These are phyloP conservation scores for Avicennia marina DNA, from an alignment of 257 asterid species.

Conservation along the genomic window DNA sequence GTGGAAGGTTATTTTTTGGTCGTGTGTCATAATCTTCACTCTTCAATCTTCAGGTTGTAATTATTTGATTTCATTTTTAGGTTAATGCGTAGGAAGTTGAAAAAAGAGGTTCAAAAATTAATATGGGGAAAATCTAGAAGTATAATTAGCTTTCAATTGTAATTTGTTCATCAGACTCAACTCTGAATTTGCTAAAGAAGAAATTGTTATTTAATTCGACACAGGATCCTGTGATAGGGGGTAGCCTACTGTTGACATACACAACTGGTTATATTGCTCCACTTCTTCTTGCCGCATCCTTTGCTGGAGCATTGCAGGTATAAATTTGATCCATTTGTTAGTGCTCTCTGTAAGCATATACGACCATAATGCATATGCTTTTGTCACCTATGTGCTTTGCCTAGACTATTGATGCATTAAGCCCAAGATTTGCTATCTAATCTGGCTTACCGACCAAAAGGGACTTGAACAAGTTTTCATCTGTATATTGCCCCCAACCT, in stretches of 20 bases:
- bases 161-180: too few species aligned
- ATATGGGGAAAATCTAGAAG: not conserved
- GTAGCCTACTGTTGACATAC: slow-evolving; percentile 83
- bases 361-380: not conserved
- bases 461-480: too few species aligned
- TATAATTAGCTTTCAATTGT: too few species aligned
- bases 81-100: not conserved
- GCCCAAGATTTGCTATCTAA: too few species aligned
- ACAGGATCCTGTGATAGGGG: slow-evolving; percentile 85
- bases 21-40: not conserved
- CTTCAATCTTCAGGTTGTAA: too few species aligned
- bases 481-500: too few species aligned
- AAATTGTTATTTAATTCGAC: slow-evolving; percentile 1
- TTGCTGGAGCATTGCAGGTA: slow-evolving; percentile 98
- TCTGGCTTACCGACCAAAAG: too few species aligned
- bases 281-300: slow-evolving; percentile 94
- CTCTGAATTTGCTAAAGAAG: slow-evolving; percentile 1
- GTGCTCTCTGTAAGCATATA: too few species aligned
- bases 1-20: too few species aligned
- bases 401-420: too few species aligned
- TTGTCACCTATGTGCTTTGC: too few species aligned
- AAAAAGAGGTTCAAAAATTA: not conserved
- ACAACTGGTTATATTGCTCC: slow-evolving; percentile 96
- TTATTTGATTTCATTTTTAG: not conserved
- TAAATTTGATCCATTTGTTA: not conserved